A percentile compares a stretch with the other conserved stretches of the same genome.
Evolutionary conservation across 352 stramenopile species (phyloP).

Genomic region (Phytopythium helicoides): DNA sequence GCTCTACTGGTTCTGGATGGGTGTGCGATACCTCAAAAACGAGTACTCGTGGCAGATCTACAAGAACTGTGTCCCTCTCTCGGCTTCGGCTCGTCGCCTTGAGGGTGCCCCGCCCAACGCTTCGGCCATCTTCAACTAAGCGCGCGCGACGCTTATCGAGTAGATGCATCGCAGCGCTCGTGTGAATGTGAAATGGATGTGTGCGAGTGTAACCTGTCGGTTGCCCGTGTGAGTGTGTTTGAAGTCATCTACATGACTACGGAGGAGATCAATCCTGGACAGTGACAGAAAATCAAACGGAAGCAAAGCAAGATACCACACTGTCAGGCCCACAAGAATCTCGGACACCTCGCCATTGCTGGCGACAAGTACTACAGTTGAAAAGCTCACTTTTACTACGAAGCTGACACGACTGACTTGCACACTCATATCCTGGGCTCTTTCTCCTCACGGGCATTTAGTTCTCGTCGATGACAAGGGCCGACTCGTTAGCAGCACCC

Average conservation of each 20-base stretch:
- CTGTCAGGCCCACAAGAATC: no score
- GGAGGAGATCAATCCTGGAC: no score
- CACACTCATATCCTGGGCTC: constrained; percentile 4
- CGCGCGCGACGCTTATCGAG: no score
- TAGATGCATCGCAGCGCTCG: background rate
- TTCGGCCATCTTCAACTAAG: constrained; percentile 17
- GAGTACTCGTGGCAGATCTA: constrained; percentile 60
- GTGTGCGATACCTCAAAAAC: constrained; percentile 39
- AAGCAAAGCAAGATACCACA: no score
- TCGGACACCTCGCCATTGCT: no score
- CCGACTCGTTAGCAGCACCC: constrained; percentile 23
- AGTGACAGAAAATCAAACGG: no score
- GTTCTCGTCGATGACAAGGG: constrained; percentile 11
- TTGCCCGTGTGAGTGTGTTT: no score
- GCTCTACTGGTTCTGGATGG: constrained; percentile 42
- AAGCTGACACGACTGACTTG: background rate
- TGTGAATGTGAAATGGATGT: background rate
- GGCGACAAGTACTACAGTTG: no score
- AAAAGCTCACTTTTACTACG: background rate
- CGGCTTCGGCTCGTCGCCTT: constrained; percentile 13
- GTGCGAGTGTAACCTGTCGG: background rate
- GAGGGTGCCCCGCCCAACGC: constrained; percentile 20
- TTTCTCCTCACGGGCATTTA: constrained; percentile 7
- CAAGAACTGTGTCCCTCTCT: constrained; percentile 43
- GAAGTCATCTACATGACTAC: no score